phyloP scores from a whole-genome alignment of 305 asterid species.

The Fraxinus greggii region DNA sequence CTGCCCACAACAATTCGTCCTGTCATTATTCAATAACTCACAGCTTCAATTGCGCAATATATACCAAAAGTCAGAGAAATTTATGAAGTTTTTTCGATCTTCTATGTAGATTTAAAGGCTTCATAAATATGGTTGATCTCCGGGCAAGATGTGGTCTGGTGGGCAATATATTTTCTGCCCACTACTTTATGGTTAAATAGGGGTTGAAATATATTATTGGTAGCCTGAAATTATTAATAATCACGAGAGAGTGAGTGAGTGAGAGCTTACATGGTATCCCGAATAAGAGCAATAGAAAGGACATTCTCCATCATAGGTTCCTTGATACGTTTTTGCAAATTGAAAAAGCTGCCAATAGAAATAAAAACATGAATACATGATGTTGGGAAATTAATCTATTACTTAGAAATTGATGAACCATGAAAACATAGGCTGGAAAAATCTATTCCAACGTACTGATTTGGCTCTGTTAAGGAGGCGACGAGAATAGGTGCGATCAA shows the following conservation, averaged over 20 bases:
- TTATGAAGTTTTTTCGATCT: not conserved
- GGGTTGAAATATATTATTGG: not conserved
- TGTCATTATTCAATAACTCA: constrained; percentile 17
- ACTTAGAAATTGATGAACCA: not conserved
- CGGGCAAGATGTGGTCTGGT: too few species aligned
- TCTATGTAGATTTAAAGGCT: not conserved
- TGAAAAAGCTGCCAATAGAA: constrained; percentile 48
- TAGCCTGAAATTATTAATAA: not conserved
- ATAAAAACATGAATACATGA: not conserved
- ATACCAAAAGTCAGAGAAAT: not conserved
- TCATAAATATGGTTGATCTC: not conserved
- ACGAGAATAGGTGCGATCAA: constrained; percentile 45
- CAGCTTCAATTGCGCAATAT: not conserved
- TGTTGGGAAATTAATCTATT: not conserved
- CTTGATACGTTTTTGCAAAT: constrained; percentile 58
- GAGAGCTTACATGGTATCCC: constrained; percentile 52
- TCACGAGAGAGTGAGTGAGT: not conserved
- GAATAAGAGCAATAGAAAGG: constrained; percentile 88
- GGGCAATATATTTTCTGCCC: too few species aligned
- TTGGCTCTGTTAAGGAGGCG: constrained; percentile 43
- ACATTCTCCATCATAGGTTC: constrained; percentile 83
- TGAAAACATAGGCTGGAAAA: not conserved
- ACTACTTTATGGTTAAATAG: not conserved
- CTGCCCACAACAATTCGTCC: constrained; percentile 95
- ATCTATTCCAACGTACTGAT: constrained; percentile 26